These are phyloP conservation scores for Candida hungchunana DNA, from an alignment of 805 yeast genomes.

Conservation along the genomic window DNA sequence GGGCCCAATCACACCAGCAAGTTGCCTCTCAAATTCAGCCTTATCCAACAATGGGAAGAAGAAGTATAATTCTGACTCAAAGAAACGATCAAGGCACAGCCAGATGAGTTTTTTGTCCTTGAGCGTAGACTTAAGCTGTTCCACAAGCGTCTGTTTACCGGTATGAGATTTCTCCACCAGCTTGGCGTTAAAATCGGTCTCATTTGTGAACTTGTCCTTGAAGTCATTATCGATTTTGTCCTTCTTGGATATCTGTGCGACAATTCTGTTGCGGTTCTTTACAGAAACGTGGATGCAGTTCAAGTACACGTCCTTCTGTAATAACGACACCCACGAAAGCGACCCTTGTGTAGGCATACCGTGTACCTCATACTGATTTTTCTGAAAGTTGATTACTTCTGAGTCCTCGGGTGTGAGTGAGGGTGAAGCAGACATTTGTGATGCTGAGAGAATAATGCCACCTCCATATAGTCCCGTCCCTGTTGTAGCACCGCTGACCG, in stretches of 20 bases:
- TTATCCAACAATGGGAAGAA: slow-evolving; percentile 21
- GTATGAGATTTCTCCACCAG: slow-evolving; percentile 1
- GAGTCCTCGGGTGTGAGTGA: background rate
- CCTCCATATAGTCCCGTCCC: background rate
- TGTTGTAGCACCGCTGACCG: too few relatives aligned
- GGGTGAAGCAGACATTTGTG: background rate
- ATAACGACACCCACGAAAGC: slow-evolving; percentile 23
- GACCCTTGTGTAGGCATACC: slow-evolving; percentile 20
- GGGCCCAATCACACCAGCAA: slow-evolving; percentile 18
- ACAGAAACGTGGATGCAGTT: slow-evolving; percentile 14
- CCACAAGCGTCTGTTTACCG: slow-evolving; percentile 2
- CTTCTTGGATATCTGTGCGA: background rate
- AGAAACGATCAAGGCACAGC: slow-evolving; percentile 24
- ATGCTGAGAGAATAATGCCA: background rate
- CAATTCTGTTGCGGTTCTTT: slow-evolving; percentile 7
- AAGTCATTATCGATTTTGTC: slow-evolving; percentile 2
- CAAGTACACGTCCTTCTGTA: slow-evolving; percentile 24
- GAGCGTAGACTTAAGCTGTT: slow-evolving; percentile 6
- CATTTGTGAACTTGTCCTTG: slow-evolving; percentile 6
- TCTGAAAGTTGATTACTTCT: slow-evolving; percentile 8
- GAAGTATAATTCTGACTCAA: slow-evolving; percentile 20
- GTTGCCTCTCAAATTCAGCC: slow-evolving; percentile 13
- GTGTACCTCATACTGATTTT: slow-evolving; percentile 6
- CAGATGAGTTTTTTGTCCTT: slow-evolving; percentile 21
- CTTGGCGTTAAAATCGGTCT: slow-evolving; percentile 7